Percentiles rank a stretch among this genome's conserved stretches.
phyloP scores from a whole-genome alignment of 2,329 filamentous ascomycete species.

The Waltergamsia citrina region DNA sequence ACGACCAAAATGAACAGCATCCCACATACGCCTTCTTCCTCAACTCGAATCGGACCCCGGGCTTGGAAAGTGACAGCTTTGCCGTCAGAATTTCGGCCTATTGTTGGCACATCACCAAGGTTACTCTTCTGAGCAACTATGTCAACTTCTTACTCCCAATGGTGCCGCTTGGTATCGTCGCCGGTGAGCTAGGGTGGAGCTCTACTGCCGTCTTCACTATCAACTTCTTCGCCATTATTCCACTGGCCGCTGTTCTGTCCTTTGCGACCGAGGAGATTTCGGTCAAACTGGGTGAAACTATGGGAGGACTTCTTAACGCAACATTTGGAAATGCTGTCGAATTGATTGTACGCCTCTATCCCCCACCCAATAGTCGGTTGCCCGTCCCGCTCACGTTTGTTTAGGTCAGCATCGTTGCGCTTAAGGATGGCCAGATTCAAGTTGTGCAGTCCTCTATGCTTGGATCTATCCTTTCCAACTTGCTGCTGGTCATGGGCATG shows the following conservation, averaged over 20 bases:
- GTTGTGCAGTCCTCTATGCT: slow-evolving; percentile 98
- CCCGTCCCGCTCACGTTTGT: too few species aligned
- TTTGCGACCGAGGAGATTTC: slow-evolving; percentile 74
- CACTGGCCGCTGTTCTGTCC: slow-evolving; percentile 62
- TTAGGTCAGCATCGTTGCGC: slow-evolving; percentile 84
- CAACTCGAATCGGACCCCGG: slow-evolving; percentile 39
- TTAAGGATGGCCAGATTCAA: slow-evolving; percentile 77
- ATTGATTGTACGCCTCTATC: slow-evolving; percentile 53
- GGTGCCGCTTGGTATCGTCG: slow-evolving; percentile 63
- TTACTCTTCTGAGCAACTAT: slow-evolving; percentile 48
- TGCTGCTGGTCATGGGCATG: slow-evolving; percentile 77
- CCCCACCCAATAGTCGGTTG: too few species aligned
- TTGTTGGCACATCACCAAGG: slow-evolving; percentile 46
- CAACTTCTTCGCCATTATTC: slow-evolving; percentile 76
- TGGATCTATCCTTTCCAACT: slow-evolving; percentile 89
- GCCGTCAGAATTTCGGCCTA: slow-evolving; percentile 35
- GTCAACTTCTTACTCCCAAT: slow-evolving; percentile 65
- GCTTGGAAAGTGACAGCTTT: slow-evolving; percentile 36
- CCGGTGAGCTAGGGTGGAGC: slow-evolving; percentile 52
- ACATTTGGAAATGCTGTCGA: slow-evolving; percentile 77
- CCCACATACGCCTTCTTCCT: slow-evolving; percentile 33
- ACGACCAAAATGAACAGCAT: background rate
- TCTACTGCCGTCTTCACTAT: slow-evolving; percentile 62
- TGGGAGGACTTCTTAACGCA: slow-evolving; percentile 66
- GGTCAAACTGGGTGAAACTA: slow-evolving; percentile 59